phyloP scores from a whole-genome alignment of 73 alveolate species.

The Tetrahymena malaccensis region DNA sequence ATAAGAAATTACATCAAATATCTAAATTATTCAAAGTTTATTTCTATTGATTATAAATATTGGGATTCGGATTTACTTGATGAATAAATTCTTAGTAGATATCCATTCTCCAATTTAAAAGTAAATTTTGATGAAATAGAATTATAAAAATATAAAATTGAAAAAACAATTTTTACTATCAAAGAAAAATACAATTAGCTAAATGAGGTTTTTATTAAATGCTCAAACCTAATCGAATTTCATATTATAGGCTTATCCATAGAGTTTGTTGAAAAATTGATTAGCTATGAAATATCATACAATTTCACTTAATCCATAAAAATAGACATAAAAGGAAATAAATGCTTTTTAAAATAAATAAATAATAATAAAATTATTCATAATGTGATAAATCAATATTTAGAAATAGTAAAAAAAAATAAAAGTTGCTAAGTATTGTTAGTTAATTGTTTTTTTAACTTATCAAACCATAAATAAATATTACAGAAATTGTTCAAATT shows the following conservation, averaged over 20 bases:
- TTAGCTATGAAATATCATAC: too few species aligned
- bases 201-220: neutral
- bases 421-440: neutral
- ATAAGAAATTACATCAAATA: neutral
- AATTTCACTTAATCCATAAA: too few species aligned
- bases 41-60: neutral
- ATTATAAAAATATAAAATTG: neutral
- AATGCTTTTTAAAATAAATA: neutral
- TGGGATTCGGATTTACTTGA: neutral
- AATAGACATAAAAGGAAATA: too few species aligned
- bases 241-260: too few species aligned
- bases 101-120: neutral
- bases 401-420: too few species aligned
- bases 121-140: neutral
- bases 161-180: too few species aligned
- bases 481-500: too few species aligned
- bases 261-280: too few species aligned
- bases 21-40: neutral
- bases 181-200: too few species aligned
- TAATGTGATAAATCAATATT: too few species aligned
- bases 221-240: neutral
- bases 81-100: neutral
- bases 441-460: neutral
- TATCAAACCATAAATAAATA: neutral
- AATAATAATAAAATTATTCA: too few species aligned